Conservation (phyloP, 768 basidiomycete genomes). For the Favolaschia claudopus region DNA sequence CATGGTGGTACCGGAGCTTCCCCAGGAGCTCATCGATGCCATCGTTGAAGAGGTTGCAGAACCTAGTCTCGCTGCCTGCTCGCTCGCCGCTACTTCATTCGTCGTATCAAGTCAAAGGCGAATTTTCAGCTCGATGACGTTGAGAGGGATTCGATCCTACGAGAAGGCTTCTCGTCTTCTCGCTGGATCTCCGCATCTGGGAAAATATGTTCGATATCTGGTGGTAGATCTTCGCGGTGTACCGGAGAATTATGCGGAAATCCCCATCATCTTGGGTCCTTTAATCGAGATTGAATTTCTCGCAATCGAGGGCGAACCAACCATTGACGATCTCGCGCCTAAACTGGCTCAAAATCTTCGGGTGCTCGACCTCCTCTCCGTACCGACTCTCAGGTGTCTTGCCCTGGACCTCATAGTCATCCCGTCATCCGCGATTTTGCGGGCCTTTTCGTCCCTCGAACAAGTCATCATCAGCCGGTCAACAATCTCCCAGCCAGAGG, state of each 20-base stretch:
- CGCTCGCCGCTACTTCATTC: neutral
- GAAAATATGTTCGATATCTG: neutral
- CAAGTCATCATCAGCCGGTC: neutral
- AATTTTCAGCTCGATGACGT: neutral
- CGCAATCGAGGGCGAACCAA: neutral
- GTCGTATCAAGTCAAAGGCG: slow-evolving; percentile 3
- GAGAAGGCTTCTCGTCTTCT: neutral
- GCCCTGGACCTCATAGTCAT: neutral
- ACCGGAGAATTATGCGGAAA: neutral
- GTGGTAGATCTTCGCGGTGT: neutral
- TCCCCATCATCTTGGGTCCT: neutral
- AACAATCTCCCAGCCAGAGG: neutral
- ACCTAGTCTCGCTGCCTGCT: slow-evolving; percentile 3
- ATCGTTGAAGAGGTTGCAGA: neutral
- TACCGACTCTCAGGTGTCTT: neutral
- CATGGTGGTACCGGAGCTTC: neutral
- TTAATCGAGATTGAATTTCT: neutral
- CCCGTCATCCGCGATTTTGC: neutral
- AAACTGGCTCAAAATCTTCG: neutral
- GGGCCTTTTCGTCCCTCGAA: neutral
- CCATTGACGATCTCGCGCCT: neutral
- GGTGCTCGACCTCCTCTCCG: neutral
- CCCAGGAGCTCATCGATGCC: slow-evolving; percentile 14
- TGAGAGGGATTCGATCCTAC: neutral
- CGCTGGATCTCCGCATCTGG: slow-evolving; percentile 5